A percentile compares a stretch with the other conserved stretches of the same genome.
These are phyloP conservation scores for Plasmodium gallinaceum DNA, from an alignment of 169 alveolate species.

Conservation along the genomic window DNA sequence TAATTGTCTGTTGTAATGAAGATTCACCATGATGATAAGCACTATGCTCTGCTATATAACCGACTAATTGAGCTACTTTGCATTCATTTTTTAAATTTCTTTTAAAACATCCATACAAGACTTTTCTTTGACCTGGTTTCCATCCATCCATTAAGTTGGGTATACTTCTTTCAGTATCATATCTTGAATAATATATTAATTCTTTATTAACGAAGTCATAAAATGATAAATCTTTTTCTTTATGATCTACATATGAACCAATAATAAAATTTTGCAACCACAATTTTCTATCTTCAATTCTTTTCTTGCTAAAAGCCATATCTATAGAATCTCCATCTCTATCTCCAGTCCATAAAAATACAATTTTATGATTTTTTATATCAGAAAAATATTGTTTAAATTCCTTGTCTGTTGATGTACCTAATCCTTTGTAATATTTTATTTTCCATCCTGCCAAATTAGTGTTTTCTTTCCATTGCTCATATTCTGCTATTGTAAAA, in stretches of 20 bases:
- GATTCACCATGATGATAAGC: slow-evolving; percentile 99
- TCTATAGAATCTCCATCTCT: slow-evolving; percentile 96
- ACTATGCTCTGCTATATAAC: slow-evolving; percentile 97
- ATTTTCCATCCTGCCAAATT: slow-evolving; percentile 94
- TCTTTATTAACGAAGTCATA: slow-evolving; percentile 98
- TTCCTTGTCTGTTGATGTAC: slow-evolving; percentile 98
- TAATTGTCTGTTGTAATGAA: slow-evolving; percentile 96
- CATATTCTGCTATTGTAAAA: slow-evolving; percentile 98
- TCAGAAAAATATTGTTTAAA: slow-evolving; percentile 99
- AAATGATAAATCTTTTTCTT: slow-evolving; percentile 86
- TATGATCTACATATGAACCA: slow-evolving; percentile 83
- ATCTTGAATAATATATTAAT: slow-evolving; percentile 97
- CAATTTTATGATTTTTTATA: slow-evolving; percentile 94
- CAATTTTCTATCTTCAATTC: slow-evolving; percentile 98
- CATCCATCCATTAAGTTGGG: slow-evolving; percentile 99
- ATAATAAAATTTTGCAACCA: slow-evolving; percentile 90
- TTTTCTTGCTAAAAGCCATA: slow-evolving; percentile 97
- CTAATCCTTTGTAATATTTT: slow-evolving; percentile 99
- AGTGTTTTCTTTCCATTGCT: slow-evolving; percentile 93
- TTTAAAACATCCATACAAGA: slow-evolving; percentile 97
- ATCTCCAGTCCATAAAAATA: slow-evolving; percentile 86
- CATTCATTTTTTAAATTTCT: slow-evolving; percentile 95
- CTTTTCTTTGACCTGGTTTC: slow-evolving; percentile 99
- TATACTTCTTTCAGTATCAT: slow-evolving; percentile 97
- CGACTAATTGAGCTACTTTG: slow-evolving; percentile 96